phyloP scores from a whole-genome alignment of 1,284 basidiomycete species.

The Leccinum ponderosum region DNA sequence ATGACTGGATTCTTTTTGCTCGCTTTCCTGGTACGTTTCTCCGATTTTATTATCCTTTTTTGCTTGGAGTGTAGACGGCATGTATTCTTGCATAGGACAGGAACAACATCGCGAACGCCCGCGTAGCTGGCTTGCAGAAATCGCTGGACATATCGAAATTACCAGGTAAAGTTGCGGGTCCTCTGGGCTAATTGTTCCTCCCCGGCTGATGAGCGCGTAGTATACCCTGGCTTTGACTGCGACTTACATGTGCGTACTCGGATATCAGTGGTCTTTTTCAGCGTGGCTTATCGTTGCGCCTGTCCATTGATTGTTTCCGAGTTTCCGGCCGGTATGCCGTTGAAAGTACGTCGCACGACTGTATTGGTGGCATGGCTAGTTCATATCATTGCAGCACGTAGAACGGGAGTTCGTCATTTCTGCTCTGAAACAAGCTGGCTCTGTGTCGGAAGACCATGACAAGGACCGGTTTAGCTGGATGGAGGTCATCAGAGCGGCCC shows the following conservation, averaged over 20 bases:
- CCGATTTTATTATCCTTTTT: neutral
- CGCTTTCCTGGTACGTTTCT: slow-evolving; percentile 16
- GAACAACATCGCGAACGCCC: slow-evolving; percentile 60
- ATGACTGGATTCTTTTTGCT: slow-evolving; percentile 40
- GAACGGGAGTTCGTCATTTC: slow-evolving; percentile 43
- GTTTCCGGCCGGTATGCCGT: slow-evolving; percentile 57
- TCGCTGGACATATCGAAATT: slow-evolving; percentile 50
- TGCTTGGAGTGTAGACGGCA: neutral
- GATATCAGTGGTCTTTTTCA: neutral
- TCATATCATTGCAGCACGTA: slow-evolving; percentile 39
- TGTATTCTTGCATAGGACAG: slow-evolving; percentile 24
- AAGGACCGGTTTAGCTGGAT: slow-evolving; percentile 36
- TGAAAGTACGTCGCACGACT: slow-evolving; percentile 41
- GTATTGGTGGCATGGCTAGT: neutral
- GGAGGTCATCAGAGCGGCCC: slow-evolving; percentile 38
- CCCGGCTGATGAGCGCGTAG: slow-evolving; percentile 16
- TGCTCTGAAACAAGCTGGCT: slow-evolving; percentile 30
- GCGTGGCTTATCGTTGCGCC: neutral
- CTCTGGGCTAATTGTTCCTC: neutral
- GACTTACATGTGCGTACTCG: slow-evolving; percentile 44
- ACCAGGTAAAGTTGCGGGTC: slow-evolving; percentile 34
- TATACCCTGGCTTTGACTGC: slow-evolving; percentile 56
- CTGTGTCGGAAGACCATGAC: slow-evolving; percentile 36
- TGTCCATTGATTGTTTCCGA: slow-evolving; percentile 60
- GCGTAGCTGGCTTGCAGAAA: slow-evolving; percentile 56